Evolutionary conservation across 2,329 filamentous ascomycete species (phyloP).

Genomic region (Colletotrichum noveboracense): DNA sequence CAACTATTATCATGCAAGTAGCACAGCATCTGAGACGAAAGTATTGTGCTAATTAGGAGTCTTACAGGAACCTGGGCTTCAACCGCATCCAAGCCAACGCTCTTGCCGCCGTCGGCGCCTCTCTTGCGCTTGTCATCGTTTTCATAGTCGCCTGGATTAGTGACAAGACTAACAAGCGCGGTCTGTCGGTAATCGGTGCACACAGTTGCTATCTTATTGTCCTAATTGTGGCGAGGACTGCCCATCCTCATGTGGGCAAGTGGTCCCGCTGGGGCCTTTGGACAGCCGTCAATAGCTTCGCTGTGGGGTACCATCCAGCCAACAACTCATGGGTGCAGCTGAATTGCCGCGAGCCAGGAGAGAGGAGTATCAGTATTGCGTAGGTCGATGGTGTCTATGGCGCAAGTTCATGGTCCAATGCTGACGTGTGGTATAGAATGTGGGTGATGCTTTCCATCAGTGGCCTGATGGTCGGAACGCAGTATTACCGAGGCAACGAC

Average conservation of each 20-base stretch:
- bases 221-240: slow-evolving; percentile 42
- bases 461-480: slow-evolving; percentile 55
- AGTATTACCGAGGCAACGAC: slow-evolving; percentile 50
- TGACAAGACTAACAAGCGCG: slow-evolving; percentile 49
- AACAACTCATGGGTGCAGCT: slow-evolving; percentile 59
- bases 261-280: slow-evolving; percentile 57
- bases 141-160: slow-evolving; percentile 54
- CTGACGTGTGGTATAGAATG: slow-evolving; percentile 29
- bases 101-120: slow-evolving; percentile 46
- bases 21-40: fast-evolving
- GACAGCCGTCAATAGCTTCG: slow-evolving; percentile 55
- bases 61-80: slow-evolving; percentile 46
- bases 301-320: slow-evolving; percentile 58
- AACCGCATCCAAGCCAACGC: slow-evolving; percentile 51
- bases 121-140: slow-evolving; percentile 50
- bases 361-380: slow-evolving; percentile 55
- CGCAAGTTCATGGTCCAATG: not conserved
- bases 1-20: slow-evolving; percentile 45
- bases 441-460: slow-evolving; percentile 55
- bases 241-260: slow-evolving; percentile 47
- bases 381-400: slow-evolving; percentile 26
- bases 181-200: slow-evolving; percentile 46
- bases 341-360: slow-evolving; percentile 50
- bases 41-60: not conserved
- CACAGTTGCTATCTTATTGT: slow-evolving; percentile 49